A percentile compares a stretch with the other conserved stretches of the same genome.
Conservation (phyloP, 192 early-diverging fungal genomes). For the Radiomyces spectabilis region DNA sequence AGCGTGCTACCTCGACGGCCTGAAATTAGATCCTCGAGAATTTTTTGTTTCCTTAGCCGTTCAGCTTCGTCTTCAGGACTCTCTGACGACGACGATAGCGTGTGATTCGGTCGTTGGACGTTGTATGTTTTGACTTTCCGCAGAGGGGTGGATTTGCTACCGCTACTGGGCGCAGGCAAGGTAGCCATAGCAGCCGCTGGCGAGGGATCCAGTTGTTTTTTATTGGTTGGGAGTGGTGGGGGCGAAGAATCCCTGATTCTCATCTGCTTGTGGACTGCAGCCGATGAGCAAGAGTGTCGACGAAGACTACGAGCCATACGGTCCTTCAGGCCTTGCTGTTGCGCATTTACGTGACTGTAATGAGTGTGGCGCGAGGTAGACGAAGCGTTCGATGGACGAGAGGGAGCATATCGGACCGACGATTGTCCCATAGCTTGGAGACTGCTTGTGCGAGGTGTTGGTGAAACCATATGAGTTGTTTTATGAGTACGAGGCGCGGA, state of each 20-base stretch:
- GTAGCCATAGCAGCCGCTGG: not conserved
- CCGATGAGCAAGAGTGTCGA: not conserved
- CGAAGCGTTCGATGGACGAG: not conserved
- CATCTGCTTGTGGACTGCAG: not conserved
- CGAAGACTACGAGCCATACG: not conserved
- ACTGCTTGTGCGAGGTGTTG: not conserved
- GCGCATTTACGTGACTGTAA: no score
- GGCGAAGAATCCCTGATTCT: not conserved
- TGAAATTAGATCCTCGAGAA: constrained; percentile 24
- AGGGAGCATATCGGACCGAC: not conserved
- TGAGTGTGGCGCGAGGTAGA: not conserved
- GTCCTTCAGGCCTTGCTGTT: no score
- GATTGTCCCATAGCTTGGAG: not conserved
- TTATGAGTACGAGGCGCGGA: not conserved
- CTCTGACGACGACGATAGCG: not conserved
- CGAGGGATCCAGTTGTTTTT: not conserved
- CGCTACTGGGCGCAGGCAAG: not conserved
- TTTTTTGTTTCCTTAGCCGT: constrained; percentile 1
- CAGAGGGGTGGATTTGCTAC: constrained; percentile 13
- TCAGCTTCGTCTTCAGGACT: not conserved
- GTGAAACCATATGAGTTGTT: not conserved
- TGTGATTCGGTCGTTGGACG: not conserved
- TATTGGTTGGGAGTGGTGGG: not conserved
- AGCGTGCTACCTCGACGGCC: constrained; percentile 23
- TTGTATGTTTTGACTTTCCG: constrained; percentile 23